Evolutionary conservation across 768 basidiomycete genomes (phyloP).

Genomic region (Psilocybe sp.): DNA sequence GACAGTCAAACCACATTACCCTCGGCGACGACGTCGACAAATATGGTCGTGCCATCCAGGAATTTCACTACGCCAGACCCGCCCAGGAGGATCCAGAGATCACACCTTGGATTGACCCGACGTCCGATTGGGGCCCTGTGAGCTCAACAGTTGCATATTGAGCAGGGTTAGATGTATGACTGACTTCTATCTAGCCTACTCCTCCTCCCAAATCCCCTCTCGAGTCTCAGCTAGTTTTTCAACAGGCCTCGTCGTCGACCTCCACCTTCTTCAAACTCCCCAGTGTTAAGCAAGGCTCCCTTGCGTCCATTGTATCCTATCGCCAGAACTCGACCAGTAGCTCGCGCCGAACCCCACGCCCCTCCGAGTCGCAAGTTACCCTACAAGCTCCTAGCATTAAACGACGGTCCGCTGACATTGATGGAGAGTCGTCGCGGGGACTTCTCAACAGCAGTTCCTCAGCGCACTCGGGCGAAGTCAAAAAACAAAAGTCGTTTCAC

Average conservation of each 20-base stretch:
- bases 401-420: constrained; percentile 28
- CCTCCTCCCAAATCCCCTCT: constrained; percentile 39
- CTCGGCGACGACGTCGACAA: too few species aligned
- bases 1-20: too few species aligned
- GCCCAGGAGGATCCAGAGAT: constrained; percentile 21
- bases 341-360: constrained; percentile 23
- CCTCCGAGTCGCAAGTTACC: constrained; percentile 33
- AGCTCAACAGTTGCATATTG: neutral
- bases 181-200: constrained; percentile 29
- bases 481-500: constrained; percentile 47
- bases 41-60: too few species aligned
- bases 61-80: constrained; percentile 5
- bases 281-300: constrained; percentile 29
- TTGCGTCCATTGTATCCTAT: constrained; percentile 35
- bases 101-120: constrained; percentile 27
- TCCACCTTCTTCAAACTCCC: neutral
- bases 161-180: neutral
- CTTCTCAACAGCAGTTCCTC: constrained; percentile 25
- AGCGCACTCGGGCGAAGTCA: constrained; percentile 30
- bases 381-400: constrained; percentile 24
- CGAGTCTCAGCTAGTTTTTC: constrained; percentile 33
- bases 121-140: constrained; percentile 18
- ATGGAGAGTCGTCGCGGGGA: constrained; percentile 20
- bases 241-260: constrained; percentile 5
- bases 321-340: constrained; percentile 28